Evolutionary conservation across 495 filamentous ascomycete genomes (phyloP).

Genomic region (Neurospora tetrasperma): DNA sequence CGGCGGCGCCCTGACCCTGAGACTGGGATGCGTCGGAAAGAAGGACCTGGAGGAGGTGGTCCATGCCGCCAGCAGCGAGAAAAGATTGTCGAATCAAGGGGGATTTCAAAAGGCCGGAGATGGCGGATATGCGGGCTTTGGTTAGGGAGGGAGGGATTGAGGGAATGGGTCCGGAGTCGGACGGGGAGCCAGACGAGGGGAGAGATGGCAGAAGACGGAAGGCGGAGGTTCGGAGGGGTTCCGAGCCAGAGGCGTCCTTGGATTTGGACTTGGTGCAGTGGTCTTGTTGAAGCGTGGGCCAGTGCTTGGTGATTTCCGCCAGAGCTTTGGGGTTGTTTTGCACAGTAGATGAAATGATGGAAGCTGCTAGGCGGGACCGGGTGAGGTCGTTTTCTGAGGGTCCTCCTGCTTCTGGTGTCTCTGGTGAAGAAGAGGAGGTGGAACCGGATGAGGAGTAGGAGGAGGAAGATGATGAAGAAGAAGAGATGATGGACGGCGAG

Average conservation of each 20-base stretch:
- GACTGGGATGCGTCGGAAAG: neutral
- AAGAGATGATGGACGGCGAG: constrained; percentile 7
- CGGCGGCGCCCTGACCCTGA: neutral
- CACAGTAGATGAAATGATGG: constrained; percentile 42
- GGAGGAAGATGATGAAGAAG: neutral
- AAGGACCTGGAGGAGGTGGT: constrained; percentile 37
- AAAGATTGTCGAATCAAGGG: constrained; percentile 40
- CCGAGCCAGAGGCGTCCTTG: neutral
- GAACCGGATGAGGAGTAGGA: neutral
- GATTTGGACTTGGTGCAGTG: constrained; percentile 12
- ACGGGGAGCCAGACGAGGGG: neutral
- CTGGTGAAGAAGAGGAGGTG: neutral
- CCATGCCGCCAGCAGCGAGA: constrained; percentile 35
- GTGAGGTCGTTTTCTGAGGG: constrained; percentile 1
- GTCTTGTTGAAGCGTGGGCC: constrained; percentile 24
- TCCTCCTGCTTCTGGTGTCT: neutral
- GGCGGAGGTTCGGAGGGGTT: constrained; percentile 7
- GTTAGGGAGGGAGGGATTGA: constrained; percentile 16
- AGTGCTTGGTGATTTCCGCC: constrained; percentile 32
- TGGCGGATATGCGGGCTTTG: constrained; percentile 28
- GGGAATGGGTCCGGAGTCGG: too few species aligned
- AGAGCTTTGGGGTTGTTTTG: constrained; percentile 58
- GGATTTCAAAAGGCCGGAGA: constrained; percentile 35
- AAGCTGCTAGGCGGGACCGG: constrained; percentile 38
- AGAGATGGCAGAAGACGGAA: constrained; percentile 19